Evolutionary conservation across 352 stramenopile species (phyloP), one percentile per base, ranked within the genome.

Genomic region (Sclerospora graminicola): DNA sequence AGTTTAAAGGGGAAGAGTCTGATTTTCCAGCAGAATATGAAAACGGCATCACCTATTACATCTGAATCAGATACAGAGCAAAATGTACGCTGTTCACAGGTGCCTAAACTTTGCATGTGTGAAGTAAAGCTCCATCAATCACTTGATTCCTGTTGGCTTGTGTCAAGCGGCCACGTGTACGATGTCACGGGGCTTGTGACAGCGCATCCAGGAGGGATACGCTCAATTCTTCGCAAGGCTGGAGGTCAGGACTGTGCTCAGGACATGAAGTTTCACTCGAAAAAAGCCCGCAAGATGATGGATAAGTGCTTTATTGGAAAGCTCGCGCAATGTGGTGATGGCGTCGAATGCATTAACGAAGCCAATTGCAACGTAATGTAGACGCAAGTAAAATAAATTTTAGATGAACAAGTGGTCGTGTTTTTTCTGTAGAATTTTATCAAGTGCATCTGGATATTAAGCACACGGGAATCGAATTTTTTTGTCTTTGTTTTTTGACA

Each of bases 71-170:
- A 61, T 16, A 41, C 55, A 27, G 45, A 59, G 15, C 63, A 62
- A 23, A 41, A 53, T 11, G 21, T 43, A 28, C 73, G 78, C 23
- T 89, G 78, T 46, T 82, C 65, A 9, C 63, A 53, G 26, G 48
- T 69, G 8, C 72, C 61, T 36, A 87, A 86, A 50, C 69, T 89
- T 5, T 89, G 78, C 56, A 57, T 84, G 23, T 90, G 78, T 41
- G 76, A 91, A 44, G 63, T 91, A 21, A 48, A 66, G 41, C 51
- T 71, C 29, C 95, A 99, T 77, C 90, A 82, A 40, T 84, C 69
- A 11, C 52, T 80, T 13, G 77, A 97, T 13, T 93, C 93, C 59
- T 98, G 86, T 53, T 99, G 95, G 95, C 60, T 99, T 26, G 86
- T 98, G 14, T 94, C 97, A 35, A 72, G 78, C 21, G 54, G 54